Conservation (phyloP, 441 rosid species). For the Syzygium syzygioides region DNA sequence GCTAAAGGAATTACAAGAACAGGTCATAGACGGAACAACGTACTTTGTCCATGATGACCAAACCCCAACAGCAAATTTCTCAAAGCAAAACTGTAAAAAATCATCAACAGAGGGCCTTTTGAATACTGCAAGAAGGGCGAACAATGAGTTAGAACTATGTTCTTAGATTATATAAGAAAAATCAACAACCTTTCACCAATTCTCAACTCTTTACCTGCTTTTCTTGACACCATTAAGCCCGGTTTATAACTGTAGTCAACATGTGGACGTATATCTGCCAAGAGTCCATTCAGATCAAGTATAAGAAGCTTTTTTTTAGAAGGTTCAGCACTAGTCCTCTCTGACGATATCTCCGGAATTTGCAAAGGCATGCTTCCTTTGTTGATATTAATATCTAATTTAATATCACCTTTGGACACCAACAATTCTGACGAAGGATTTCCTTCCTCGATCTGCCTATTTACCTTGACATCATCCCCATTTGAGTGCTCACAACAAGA, state of each 20-base stretch:
- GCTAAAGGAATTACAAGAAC: background rate
- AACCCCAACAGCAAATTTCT: slow-evolving; percentile 30
- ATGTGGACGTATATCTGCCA: slow-evolving; percentile 20
- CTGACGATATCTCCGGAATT: background rate
- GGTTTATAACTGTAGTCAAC: slow-evolving; percentile 1
- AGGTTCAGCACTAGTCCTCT: slow-evolving; percentile 1
- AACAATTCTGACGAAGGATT: background rate
- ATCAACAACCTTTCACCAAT: background rate
- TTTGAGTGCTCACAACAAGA: background rate
- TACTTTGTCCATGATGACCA: slow-evolving; percentile 42
- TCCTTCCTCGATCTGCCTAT: slow-evolving; percentile 1
- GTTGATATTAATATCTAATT: slow-evolving; percentile 2
- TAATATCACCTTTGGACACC: background rate
- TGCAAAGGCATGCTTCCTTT: slow-evolving; percentile 6
- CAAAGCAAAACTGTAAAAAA: slow-evolving; percentile 35
- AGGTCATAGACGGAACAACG: background rate
- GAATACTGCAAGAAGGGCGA: slow-evolving; percentile 23
- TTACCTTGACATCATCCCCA: background rate
- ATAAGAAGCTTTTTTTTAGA: slow-evolving; percentile 35
- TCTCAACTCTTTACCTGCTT: slow-evolving; percentile 26
- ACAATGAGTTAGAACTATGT: background rate
- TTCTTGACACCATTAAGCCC: slow-evolving; percentile 11
- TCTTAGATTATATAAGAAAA: background rate
- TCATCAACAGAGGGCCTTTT: slow-evolving; percentile 30
- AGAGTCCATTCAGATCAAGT: slow-evolving; percentile 40